A percentile compares a stretch with the other conserved stretches of the same genome.
Conservation (phyloP, 2,329 filamentous ascomycete species). For the Claviceps spartinae region DNA sequence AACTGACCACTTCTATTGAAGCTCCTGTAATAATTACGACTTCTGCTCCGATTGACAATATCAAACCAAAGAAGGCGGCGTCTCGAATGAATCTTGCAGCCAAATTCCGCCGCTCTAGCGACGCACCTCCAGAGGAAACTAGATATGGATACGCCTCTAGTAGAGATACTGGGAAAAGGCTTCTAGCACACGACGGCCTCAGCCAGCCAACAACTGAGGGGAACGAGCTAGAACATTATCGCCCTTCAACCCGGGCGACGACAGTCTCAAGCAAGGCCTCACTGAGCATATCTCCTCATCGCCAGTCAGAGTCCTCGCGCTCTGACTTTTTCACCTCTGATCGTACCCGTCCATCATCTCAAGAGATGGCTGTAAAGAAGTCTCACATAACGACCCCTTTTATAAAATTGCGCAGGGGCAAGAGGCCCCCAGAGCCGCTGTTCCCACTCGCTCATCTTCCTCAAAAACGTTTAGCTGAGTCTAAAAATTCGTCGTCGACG, state of each 20-base stretch:
- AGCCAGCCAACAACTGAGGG: constrained; percentile 26
- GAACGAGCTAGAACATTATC: constrained; percentile 38
- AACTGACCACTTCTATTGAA: constrained; percentile 14
- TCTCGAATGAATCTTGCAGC: constrained; percentile 41
- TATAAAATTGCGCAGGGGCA: constrained; percentile 68
- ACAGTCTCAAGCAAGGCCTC: constrained; percentile 22
- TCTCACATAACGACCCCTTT: constrained; percentile 55
- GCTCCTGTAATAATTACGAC: constrained; percentile 78
- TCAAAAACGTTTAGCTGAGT: constrained; percentile 39
- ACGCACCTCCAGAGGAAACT: constrained; percentile 24
- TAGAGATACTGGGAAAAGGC: neutral
- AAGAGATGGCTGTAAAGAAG: constrained; percentile 46
- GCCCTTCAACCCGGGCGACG: constrained; percentile 17
- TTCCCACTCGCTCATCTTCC: constrained; percentile 83
- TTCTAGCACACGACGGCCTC: constrained; percentile 14
- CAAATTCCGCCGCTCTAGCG: constrained; percentile 38
- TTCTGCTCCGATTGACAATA: constrained; percentile 60
- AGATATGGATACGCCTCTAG: neutral
- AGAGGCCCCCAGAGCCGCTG: constrained; percentile 59
- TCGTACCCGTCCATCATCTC: constrained; percentile 42
- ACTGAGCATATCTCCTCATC: constrained; percentile 33
- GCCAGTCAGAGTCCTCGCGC: constrained; percentile 62
- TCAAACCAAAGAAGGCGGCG: constrained; percentile 38
- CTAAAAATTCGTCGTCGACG: constrained; percentile 24
- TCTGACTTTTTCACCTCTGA: constrained; percentile 75